Evolutionary conservation across 305 asterid genomes (phyloP).

Genomic region (Solanum hybrid): DNA sequence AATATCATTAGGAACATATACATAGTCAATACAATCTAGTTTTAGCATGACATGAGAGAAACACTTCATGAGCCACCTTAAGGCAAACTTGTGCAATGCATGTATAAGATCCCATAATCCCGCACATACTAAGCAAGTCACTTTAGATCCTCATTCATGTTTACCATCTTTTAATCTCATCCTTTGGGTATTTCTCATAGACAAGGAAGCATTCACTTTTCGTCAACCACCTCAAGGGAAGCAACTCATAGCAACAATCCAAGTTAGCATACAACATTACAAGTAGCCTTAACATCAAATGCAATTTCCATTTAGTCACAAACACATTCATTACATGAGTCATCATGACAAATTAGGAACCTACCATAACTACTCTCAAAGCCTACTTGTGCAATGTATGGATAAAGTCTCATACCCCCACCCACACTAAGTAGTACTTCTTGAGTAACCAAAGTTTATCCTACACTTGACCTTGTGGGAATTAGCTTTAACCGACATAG

Average conservation of each 20-base stretch:
- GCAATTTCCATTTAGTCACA: not conserved
- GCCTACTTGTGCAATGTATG: not conserved
- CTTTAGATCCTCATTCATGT: not conserved
- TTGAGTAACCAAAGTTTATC: not conserved
- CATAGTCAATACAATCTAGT: not conserved
- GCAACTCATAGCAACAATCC: not conserved
- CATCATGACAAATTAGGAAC: not conserved
- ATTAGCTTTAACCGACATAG: not conserved
- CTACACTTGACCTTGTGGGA: not conserved
- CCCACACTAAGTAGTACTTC: not conserved
- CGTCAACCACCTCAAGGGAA: not conserved
- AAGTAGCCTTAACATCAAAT: not conserved
- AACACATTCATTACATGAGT: not conserved
- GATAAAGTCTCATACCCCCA: not conserved
- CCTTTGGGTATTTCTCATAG: not conserved
- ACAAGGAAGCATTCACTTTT: not conserved
- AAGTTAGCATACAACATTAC: not conserved
- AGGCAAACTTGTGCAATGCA: not conserved
- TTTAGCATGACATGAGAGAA: not conserved
- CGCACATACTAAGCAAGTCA: not conserved
- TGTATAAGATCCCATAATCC: too few species aligned
- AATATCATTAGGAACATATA: not conserved
- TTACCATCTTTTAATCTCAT: not conserved
- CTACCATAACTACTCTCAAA: not conserved
- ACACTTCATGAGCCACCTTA: not conserved